A percentile compares a stretch with the other conserved stretches of the same genome.
phyloP scores from a whole-genome alignment of 1,284 basidiomycete genomes.

The Trichosporon asahii region DNA sequence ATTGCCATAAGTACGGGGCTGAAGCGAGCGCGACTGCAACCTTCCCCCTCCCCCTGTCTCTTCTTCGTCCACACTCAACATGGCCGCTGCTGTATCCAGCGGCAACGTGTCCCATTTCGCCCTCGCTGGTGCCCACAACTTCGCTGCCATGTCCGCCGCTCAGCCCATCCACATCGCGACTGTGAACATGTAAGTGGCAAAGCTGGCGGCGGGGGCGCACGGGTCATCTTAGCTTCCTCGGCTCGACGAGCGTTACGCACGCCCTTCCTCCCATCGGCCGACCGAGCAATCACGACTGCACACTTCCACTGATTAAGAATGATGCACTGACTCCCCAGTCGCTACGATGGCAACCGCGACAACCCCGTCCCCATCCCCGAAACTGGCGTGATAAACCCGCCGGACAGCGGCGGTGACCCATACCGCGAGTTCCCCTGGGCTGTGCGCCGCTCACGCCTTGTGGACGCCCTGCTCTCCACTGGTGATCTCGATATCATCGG shows the following conservation, averaged over 20 bases:
- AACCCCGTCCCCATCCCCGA: slow-evolving; percentile 37
- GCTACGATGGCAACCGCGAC: slow-evolving; percentile 33
- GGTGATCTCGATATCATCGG: slow-evolving; percentile 52
- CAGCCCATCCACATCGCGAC: slow-evolving; percentile 36
- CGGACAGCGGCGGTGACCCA: slow-evolving; percentile 6
- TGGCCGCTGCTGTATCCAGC: neutral
- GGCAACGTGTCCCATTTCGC: neutral
- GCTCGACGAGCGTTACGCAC: neutral
- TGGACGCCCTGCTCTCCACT: slow-evolving; percentile 35
- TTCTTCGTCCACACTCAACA: neutral
- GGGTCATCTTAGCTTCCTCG: neutral
- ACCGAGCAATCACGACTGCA: too few relatives aligned
- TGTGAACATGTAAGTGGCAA: slow-evolving; percentile 41
- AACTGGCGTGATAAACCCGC: slow-evolving; percentile 27
- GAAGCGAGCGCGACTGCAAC: neutral
- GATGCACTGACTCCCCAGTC: slow-evolving; percentile 20
- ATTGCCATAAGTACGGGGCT: neutral
- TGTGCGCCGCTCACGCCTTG: slow-evolving; percentile 40
- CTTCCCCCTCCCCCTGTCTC: neutral
- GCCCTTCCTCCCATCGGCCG: too few relatives aligned
- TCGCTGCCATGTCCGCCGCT: neutral
- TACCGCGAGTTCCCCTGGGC: slow-evolving; percentile 43
- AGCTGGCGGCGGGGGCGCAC: neutral
- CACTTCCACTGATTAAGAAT: too few relatives aligned
- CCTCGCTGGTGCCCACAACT: neutral